Evolutionary conservation across 1,139 yeast genomes (phyloP), one percentile per base, ranked within the genome.

Genomic region (Pichia sp.): DNA sequence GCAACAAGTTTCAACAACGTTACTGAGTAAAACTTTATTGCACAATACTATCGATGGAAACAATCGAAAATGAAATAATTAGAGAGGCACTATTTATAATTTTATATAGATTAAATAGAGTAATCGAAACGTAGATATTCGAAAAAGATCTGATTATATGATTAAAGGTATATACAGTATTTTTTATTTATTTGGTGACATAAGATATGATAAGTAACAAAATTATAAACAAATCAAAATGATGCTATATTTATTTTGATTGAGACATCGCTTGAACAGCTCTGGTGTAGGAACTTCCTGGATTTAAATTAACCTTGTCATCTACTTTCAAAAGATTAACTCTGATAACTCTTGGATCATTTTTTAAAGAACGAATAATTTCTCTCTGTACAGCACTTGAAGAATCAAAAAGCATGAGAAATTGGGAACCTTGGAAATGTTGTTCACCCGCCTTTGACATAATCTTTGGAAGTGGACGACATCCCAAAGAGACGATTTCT

Each of bases 331-430:
- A 73, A 36, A 90, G 73, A 49, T 80, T 77, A 28, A 94, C 79
- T 62, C 96, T 76, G 50, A 90, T 78, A 53, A 90, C 82, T 68
- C 97, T 82, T 28, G 97, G 97, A 65, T 90, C 98, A 53, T 78
- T 77, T 59, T 84, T 78, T 55, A 90, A 68, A 4, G 95, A 81
- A 66, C 95, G 76, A 54, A 82, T 67, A 47, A 92, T 79, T 66
- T 89, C 96, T 42, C 82, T 76, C 64, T 90, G 97, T 9, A 87
- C 97, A 42, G 82, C 80, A 12, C 90, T 75, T 43, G 94, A 83
- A 2, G 89, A 75, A 61, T 92, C 97, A 62, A 92, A 92, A 25
- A 86, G 73, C 80, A 92, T 78, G 52, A 86, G 66, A 58, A 90
- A 90, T 58, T 87, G 92, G 50, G 82, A 83, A 2, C 97, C 97